Percentiles rank a stretch among this genome's conserved stretches.
Conservation (phyloP, 2,329 filamentous ascomycete genomes). For the Lithohypha guttulata region DNA sequence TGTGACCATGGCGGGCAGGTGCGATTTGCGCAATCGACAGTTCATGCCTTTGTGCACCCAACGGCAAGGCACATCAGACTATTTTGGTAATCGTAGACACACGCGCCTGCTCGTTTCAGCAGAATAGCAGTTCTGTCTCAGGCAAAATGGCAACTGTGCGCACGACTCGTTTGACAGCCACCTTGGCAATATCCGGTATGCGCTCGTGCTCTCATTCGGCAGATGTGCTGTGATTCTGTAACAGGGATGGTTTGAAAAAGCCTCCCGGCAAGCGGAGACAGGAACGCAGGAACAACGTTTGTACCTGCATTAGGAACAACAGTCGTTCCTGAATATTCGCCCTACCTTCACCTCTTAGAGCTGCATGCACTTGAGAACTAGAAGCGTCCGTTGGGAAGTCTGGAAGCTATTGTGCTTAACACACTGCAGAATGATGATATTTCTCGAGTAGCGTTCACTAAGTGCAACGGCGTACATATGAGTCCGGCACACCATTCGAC, state of each 20-base stretch:
- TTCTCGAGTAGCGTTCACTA: no score
- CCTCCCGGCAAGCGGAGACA: not conserved
- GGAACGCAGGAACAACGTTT: not conserved
- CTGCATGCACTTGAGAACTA: not conserved
- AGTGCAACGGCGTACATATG: no score
- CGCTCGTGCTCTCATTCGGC: not conserved
- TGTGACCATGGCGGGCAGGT: no score
- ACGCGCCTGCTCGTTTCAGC: constrained; percentile 1
- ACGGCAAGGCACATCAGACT: no score
- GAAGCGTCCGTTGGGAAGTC: not conserved
- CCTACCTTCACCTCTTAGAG: not conserved
- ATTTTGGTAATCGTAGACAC: no score
- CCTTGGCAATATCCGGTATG: not conserved
- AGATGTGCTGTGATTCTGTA: no score
- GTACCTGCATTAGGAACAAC: not conserved
- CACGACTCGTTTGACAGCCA: not conserved
- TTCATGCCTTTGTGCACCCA: no score
- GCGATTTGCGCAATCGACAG: no score
- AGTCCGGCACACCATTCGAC: no score
- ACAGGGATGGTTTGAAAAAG: not conserved
- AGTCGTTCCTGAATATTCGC: not conserved
- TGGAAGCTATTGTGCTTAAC: not conserved
- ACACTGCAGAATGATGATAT: no score
- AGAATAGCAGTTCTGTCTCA: constrained; percentile 2
- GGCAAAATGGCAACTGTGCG: not conserved